Conservation (phyloP, 2,329 filamentous ascomycete genomes). For the Cercospora berteroae region DNA sequence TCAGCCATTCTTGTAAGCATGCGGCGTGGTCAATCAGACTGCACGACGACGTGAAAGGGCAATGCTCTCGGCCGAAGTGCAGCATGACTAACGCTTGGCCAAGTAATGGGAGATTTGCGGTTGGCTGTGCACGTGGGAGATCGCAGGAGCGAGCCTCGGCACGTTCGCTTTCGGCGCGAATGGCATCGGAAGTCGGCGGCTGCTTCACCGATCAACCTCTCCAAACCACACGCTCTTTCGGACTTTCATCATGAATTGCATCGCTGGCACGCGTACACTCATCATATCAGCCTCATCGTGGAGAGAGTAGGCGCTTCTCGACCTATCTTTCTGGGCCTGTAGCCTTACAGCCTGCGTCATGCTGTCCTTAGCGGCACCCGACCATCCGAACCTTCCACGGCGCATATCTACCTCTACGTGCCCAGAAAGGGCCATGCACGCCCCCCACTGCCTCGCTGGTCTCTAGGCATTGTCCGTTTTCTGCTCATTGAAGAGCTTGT, state of each 20-base stretch:
- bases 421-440: neutral
- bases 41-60: neutral
- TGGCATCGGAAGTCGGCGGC: neutral
- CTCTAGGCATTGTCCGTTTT: neutral
- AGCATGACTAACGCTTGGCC: neutral
- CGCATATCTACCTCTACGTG: neutral
- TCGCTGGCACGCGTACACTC: neutral
- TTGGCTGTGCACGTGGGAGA: neutral
- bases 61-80: neutral
- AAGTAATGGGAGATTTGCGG: neutral
- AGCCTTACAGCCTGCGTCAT: neutral
- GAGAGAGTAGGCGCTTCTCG: neutral
- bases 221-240: neutral
- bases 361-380: neutral
- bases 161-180: neutral
- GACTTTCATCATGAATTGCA: neutral
- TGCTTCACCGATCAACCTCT: neutral
- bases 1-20: neutral
- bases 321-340: fast-evolving
- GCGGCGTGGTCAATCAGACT: neutral
- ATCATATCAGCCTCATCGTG: neutral
- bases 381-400: neutral
- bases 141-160: neutral
- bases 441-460: neutral
- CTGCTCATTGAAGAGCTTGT: neutral